Conservation (phyloP, 495 filamentous ascomycete species). For the Penicillium bialowiezense region DNA sequence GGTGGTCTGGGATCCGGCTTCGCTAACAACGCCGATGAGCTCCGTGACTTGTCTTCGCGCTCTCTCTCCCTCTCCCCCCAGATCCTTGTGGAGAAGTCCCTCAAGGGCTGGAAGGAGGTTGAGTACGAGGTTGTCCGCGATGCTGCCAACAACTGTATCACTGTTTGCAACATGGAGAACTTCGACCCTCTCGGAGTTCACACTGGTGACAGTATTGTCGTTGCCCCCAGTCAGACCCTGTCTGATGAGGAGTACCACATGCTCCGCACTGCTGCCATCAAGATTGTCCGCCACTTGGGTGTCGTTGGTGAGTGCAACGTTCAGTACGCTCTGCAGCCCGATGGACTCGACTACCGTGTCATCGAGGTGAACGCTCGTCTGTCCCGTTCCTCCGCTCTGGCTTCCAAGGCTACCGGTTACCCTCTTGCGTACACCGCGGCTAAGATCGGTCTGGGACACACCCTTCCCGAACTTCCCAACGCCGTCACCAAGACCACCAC, state of each 20-base stretch:
- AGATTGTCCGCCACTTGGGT: slow-evolving; percentile 92
- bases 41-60: slow-evolving; percentile 85
- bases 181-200: slow-evolving; percentile 96
- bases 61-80: slow-evolving; percentile 95
- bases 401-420: slow-evolving; percentile 96
- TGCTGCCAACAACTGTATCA: slow-evolving; percentile 94
- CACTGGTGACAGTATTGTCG: slow-evolving; percentile 95
- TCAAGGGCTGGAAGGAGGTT: slow-evolving; percentile 99
- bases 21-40: slow-evolving; percentile 87
- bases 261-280: slow-evolving; percentile 93
- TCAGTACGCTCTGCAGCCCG: slow-evolving; percentile 92
- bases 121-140: slow-evolving; percentile 98
- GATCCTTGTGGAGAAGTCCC: slow-evolving; percentile 97
- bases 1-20: slow-evolving; percentile 98
- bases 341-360: slow-evolving; percentile 92
- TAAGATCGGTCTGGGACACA: slow-evolving; percentile 95
- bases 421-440: slow-evolving; percentile 94
- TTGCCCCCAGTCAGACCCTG: slow-evolving; percentile 91
- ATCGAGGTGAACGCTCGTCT: slow-evolving; percentile 98
- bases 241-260: slow-evolving; percentile 99
- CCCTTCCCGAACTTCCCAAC: slow-evolving; percentile 90
- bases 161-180: slow-evolving; percentile 99
- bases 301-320: slow-evolving; percentile 98
- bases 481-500: slow-evolving; percentile 98
- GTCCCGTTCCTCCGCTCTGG: slow-evolving; percentile 89